phyloP scores from a whole-genome alignment of 345 rosid genomes.

The Noccaea bulbosa region DNA sequence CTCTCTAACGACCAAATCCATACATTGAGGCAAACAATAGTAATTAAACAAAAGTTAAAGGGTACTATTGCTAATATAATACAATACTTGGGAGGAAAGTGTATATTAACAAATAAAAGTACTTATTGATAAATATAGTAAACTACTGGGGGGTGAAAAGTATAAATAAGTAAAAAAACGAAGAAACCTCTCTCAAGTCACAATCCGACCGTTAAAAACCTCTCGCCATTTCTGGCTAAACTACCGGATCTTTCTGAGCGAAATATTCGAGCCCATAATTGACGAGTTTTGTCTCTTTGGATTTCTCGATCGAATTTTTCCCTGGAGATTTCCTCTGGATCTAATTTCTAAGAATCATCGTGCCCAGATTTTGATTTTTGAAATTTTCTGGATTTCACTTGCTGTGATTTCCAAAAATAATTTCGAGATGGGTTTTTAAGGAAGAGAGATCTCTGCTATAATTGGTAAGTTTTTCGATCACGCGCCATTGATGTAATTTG shows the following conservation, averaged over 20 bases:
- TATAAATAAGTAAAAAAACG: constrained; percentile 2
- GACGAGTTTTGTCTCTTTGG: constrained; percentile 13
- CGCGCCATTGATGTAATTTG: neutral
- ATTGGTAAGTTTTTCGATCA: constrained; percentile 24
- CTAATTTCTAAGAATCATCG: neutral
- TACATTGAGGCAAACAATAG: constrained; percentile 1
- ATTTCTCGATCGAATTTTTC: constrained; percentile 23
- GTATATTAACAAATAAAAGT: neutral
- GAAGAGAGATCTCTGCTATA: neutral
- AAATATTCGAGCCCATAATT: constrained; percentile 31
- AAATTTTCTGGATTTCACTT: constrained; percentile 19
- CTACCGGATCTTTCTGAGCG: constrained; percentile 52
- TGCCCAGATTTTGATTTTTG: constrained; percentile 5
- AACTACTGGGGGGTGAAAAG: constrained; percentile 8
- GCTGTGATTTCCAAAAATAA: constrained; percentile 18
- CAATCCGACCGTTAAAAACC: constrained; percentile 51
- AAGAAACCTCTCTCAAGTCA: neutral
- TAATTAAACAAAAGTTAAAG: constrained; percentile 6
- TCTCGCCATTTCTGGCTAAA: constrained; percentile 46
- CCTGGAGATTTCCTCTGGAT: constrained; percentile 18
- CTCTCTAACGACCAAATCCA: constrained; percentile 31
- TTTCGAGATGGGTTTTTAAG: constrained; percentile 12
- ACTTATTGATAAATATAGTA: neutral
- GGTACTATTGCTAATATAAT: neutral
- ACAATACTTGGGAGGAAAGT: neutral